These are phyloP conservation scores for Colletotrichum scovillei DNA, from an alignment of 2,329 filamentous ascomycete species.

Conservation along the genomic window DNA sequence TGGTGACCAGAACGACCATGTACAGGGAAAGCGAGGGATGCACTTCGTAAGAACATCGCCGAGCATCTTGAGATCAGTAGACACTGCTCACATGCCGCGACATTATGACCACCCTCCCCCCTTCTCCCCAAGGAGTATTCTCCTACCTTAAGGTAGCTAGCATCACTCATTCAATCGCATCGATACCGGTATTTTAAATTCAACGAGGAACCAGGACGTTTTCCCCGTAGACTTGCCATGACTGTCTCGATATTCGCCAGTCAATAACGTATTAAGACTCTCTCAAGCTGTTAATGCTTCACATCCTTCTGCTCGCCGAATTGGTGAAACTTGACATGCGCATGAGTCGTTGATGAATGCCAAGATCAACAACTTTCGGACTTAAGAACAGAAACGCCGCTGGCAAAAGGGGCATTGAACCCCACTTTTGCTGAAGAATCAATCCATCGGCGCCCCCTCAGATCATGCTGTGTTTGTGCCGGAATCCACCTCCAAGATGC, in stretches of 20 bases:
- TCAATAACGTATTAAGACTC: no score
- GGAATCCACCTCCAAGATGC: neutral
- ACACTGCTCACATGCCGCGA: no score
- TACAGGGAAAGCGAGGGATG: no score
- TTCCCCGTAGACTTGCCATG: neutral
- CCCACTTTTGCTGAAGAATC: neutral
- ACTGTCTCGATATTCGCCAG: neutral
- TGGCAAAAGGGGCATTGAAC: neutral
- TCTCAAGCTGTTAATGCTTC: neutral
- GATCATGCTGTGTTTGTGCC: neutral
- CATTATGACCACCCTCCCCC: no score
- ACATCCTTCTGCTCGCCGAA: neutral
- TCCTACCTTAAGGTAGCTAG: no score
- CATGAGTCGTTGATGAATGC: neutral
- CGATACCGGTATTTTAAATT: no score
- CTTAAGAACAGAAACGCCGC: neutral
- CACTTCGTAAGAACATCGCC: no score
- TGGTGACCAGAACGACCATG: no score
- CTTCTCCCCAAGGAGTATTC: no score
- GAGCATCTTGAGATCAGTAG: no score
- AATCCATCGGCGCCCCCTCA: neutral
- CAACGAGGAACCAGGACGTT: neutral
- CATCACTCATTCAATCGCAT: no score
- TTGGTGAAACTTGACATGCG: no score
- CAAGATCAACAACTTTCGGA: neutral